Base-by-base conservation (phyloP, 148 eudicot species). In the Cornus kousa region DNA sequence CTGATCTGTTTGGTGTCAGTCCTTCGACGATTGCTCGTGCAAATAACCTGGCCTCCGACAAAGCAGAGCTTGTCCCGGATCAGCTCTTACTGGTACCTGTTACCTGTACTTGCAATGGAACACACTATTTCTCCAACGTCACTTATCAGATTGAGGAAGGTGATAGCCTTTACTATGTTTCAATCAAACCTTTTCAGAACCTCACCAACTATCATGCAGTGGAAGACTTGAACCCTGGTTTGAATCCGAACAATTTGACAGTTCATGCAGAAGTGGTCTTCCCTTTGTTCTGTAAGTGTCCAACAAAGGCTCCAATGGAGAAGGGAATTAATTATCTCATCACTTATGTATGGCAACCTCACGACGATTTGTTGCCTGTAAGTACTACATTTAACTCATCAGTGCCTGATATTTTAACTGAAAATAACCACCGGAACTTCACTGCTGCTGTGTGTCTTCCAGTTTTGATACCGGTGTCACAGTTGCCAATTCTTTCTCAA, bases 271-370 rank as follows among this genome's bases (percentile, higher is more conserved):
- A 81, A 31, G 87, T 68, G 13, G 74, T 78, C 3, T 82, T 87
- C 33, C 87, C 90, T 65, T 33, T 85, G 72, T 72, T 87, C 72
- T 87, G 90, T 31, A 87, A 77, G 74, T 87, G 87, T 75, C 84
- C 81, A 8, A 13, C 69, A 22, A 77, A 85, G 73, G 24, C 75
- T 7, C 65, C 70, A 9, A 5, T 12, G 8, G 67, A 48, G 59
- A 68, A 70, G 64, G 83, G 88, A 20, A 67, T 81, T 31, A 13
- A 77, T 6, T 70, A 78, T 71, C 81, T 85, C 28, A 43, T 85
- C 22, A 85, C 88, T 66, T 87, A 83, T 39, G 85, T 79, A 20
- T 85, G 86, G 90, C 85, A 85, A 78, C 90, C 86, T 3, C 32
- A 40, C 16, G 88, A 85, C 33, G 82, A 85, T 19, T 43, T 80